These are phyloP conservation scores for Phytopythium montanum DNA, from an alignment of 352 stramenopile genomes.

Conservation along the genomic window DNA sequence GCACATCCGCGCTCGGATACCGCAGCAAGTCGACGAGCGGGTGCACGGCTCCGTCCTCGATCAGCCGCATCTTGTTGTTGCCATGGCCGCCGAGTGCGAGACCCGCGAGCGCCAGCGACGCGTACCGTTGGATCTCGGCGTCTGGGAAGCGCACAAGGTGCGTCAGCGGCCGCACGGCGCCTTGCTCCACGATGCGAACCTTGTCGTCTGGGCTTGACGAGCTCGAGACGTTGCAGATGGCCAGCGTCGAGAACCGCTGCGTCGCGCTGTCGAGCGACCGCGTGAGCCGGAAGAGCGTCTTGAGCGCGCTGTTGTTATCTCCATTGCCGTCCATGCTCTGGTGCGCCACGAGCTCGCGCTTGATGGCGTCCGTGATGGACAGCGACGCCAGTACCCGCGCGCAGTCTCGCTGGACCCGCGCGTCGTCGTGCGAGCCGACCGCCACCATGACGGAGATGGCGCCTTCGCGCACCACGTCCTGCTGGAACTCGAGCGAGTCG, in stretches of 20 bases:
- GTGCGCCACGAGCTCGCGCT: constrained; percentile 67
- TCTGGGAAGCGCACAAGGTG: constrained; percentile 95
- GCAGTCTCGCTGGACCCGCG: constrained; percentile 92
- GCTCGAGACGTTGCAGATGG: constrained; percentile 92
- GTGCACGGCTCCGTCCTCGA: constrained; percentile 91
- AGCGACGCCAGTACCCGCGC: constrained; percentile 91
- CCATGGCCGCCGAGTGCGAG: constrained; percentile 90
- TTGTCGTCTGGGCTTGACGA: constrained; percentile 75
- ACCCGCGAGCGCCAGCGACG: constrained; percentile 89
- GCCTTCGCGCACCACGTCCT: constrained; percentile 87
- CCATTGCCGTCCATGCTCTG: constrained; percentile 12
- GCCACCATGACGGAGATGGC: constrained; percentile 78
- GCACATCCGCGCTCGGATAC: constrained; percentile 93
- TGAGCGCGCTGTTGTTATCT: constrained; percentile 72
- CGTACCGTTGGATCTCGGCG: constrained; percentile 94
- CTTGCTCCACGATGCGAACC: constrained; percentile 88
- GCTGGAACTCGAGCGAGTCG: constrained; percentile 88
- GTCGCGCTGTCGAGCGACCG: constrained; percentile 91
- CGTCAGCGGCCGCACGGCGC: constrained; percentile 89
- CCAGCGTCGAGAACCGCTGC: constrained; percentile 94
- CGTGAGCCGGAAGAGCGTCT: constrained; percentile 92
- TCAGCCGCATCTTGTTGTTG: constrained; percentile 91
- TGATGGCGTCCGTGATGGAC: constrained; percentile 81
- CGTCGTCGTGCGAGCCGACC: constrained; percentile 76
- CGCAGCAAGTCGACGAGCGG: constrained; percentile 91